These are phyloP conservation scores for Rhynchospora breviuscula DNA, from an alignment of 176 grass and related monocot genomes.

Conservation along the genomic window DNA sequence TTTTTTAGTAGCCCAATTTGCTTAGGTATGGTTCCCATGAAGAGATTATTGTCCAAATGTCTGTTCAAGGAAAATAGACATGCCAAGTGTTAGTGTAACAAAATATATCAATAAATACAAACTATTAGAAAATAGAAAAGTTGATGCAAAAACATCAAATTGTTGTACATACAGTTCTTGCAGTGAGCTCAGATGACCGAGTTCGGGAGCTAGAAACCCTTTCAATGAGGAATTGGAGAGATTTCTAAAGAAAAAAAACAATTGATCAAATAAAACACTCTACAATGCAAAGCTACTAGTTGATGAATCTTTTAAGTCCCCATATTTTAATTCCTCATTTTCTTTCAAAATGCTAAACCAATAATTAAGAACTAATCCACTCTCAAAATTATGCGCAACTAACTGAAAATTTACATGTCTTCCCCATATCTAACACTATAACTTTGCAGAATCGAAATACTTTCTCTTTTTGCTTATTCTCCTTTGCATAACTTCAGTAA, in stretches of 20 bases:
- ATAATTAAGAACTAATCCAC: not conserved
- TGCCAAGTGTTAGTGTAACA: not conserved
- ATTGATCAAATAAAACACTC: not conserved
- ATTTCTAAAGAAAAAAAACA: constrained; percentile 40
- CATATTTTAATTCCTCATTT: too few relatives aligned
- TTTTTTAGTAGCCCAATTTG: constrained; percentile 60
- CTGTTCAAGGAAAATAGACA: constrained; percentile 35
- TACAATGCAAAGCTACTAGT: constrained; percentile 12
- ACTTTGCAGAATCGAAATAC: not conserved
- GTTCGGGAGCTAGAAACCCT: constrained; percentile 70
- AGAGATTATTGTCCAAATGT: constrained; percentile 66
- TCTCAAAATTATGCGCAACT: not conserved
- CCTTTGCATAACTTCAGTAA: not conserved
- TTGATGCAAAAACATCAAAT: not conserved
- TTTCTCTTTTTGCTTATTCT: not conserved
- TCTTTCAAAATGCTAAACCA: not conserved
- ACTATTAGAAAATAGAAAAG: not conserved
- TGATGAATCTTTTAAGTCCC: constrained; percentile 23
- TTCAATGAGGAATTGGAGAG: constrained; percentile 72
- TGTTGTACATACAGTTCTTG: constrained; percentile 63
- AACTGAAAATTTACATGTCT: not conserved
- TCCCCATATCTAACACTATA: not conserved
- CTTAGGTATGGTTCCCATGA: constrained; percentile 79
- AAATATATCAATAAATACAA: not conserved
- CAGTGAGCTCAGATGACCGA: constrained; percentile 57